phyloP scores from a whole-genome alignment of 139 green algal species.

The Closterium sp. region DNA sequence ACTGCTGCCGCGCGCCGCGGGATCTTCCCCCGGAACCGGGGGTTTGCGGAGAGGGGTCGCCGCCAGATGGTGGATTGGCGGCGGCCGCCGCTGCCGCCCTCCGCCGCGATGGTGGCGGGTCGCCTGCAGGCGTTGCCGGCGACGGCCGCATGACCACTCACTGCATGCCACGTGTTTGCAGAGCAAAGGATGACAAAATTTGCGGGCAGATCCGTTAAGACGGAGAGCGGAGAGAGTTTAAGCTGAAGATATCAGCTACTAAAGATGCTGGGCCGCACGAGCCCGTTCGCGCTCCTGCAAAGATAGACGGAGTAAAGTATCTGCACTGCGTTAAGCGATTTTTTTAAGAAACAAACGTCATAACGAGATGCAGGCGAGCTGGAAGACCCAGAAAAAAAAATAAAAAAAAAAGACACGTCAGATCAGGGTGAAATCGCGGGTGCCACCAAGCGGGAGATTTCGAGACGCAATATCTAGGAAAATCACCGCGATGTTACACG shows the following conservation, averaged over 20 bases:
- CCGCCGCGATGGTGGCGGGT: background rate
- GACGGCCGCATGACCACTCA: background rate
- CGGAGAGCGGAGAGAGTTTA: background rate
- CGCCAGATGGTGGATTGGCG: background rate
- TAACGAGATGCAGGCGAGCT: background rate
- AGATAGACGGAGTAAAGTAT: background rate
- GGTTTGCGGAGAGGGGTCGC: background rate
- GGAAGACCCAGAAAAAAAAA: background rate
- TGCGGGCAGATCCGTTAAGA: background rate
- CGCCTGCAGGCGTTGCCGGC: background rate
- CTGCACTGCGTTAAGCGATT: background rate
- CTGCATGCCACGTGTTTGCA: background rate
- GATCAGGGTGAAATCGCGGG: background rate
- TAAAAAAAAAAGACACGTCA: background rate
- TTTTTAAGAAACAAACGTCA: background rate
- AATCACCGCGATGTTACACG: background rate
- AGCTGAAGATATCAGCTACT: background rate
- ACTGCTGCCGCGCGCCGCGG: background rate
- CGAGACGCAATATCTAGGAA: background rate
- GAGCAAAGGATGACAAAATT: background rate
- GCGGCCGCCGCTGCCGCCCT: background rate
- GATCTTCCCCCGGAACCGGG: background rate
- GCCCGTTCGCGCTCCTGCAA: background rate
- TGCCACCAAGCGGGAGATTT: background rate
- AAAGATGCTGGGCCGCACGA: background rate